These are phyloP conservation scores for Vitis cinerea DNA, from an alignment of 164 flowering plant genomes.

Conservation along the genomic window DNA sequence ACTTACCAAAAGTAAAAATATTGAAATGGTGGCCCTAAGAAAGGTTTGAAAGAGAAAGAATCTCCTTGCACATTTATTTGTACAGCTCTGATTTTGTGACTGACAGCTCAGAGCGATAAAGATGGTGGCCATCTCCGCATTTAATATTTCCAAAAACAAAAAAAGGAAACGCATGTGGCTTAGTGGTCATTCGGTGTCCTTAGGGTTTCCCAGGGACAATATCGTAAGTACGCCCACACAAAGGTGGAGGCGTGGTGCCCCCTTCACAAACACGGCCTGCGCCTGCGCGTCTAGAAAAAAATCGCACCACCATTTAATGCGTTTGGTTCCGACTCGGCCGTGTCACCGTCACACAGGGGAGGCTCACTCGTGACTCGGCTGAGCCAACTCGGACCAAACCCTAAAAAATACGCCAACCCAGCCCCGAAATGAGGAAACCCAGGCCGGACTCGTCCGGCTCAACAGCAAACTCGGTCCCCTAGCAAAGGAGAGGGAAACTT, in stretches of 20 bases:
- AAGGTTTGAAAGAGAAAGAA: neutral
- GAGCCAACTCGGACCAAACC: neutral
- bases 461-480: neutral
- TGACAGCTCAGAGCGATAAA: conserved; percentile 11
- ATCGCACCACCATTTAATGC: neutral
- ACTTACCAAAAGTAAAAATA: neutral
- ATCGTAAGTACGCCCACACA: neutral
- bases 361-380: conserved; percentile 1
- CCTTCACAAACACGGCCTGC: neutral
- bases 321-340: neutral
- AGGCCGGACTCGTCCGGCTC: neutral
- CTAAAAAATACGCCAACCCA: neutral
- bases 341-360: neutral
- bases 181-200: no score
- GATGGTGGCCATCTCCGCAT: neutral
- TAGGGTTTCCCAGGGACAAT: no score
- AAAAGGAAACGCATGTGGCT: no score
- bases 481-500: conserved; percentile 6
- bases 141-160: neutral
- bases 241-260: neutral
- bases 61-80: neutral
- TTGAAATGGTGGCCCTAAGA: neutral
- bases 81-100: conserved; percentile 9
- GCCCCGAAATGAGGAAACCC: neutral
- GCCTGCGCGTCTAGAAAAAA: neutral